These are phyloP conservation scores for Obba rivulosa DNA, from an alignment of 768 basidiomycete species.

Conservation along the genomic window DNA sequence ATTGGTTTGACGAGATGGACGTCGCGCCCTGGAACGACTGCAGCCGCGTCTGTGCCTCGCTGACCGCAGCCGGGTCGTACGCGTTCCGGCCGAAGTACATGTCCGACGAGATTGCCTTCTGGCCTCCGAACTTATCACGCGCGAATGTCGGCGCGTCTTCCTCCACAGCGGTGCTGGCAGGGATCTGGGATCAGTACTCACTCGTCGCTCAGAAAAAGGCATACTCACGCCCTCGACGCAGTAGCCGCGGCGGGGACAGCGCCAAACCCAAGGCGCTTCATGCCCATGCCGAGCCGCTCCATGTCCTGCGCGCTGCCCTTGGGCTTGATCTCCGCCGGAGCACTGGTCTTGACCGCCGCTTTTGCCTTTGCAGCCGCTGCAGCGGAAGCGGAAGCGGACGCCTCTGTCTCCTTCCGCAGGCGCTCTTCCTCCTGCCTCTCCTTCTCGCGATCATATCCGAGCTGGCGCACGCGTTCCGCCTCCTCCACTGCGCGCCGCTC, in stretches of 20 bases:
- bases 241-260: constrained; percentile 63
- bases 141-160: constrained; percentile 75
- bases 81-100: constrained; percentile 92
- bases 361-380: constrained; percentile 10
- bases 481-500: constrained; percentile 88
- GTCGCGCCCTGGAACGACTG: constrained; percentile 87
- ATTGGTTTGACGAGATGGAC: constrained; percentile 91
- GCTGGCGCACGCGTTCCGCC: constrained; percentile 84
- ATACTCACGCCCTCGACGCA: constrained; percentile 37
- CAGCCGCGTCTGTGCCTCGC: constrained; percentile 79
- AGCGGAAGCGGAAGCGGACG: constrained; percentile 23
- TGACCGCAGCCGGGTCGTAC: constrained; percentile 68
- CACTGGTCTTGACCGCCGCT: constrained; percentile 27
- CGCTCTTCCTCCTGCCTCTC: constrained; percentile 80
- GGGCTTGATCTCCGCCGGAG: constrained; percentile 8
- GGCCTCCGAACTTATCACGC: constrained; percentile 83
- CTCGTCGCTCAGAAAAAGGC: not conserved
- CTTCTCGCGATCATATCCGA: constrained; percentile 83
- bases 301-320: constrained; percentile 44
- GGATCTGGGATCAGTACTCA: not conserved
- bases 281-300: constrained; percentile 59
- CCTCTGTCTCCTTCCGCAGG: constrained; percentile 47
- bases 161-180: constrained; percentile 17
- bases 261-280: constrained; percentile 81
- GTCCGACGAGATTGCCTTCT: constrained; percentile 97